These are phyloP conservation scores for Mycosphaerella sp. DNA, from an alignment of 2,329 filamentous ascomycete genomes.

Conservation along the genomic window DNA sequence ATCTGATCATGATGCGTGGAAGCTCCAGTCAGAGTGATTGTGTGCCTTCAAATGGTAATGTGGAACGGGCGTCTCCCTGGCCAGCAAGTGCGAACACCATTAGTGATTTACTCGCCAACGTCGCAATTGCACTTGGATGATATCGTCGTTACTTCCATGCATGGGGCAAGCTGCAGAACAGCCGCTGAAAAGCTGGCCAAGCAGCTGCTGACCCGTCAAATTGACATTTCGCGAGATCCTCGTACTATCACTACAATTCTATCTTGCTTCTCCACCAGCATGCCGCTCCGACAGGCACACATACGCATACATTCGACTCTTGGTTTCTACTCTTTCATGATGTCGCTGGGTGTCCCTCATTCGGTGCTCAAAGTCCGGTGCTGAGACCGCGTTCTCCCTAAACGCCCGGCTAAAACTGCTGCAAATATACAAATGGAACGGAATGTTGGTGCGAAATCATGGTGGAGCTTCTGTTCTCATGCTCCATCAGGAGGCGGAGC, in stretches of 20 bases:
- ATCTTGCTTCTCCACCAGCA: not conserved
- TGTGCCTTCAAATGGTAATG: too few species aligned
- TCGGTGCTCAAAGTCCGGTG: not conserved
- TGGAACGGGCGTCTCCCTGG: too few species aligned
- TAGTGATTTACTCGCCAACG: too few species aligned
- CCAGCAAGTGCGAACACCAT: too few species aligned
- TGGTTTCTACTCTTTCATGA: not conserved
- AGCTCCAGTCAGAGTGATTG: too few species aligned
- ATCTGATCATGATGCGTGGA: too few species aligned
- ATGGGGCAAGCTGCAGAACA: too few species aligned
- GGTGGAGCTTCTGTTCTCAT: not conserved
- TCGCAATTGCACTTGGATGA: too few species aligned
- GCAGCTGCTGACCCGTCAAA: too few species aligned
- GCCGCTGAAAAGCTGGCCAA: too few species aligned
- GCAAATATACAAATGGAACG: constrained; percentile 7
- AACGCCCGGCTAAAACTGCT: constrained; percentile 19
- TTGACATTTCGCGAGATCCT: not conserved
- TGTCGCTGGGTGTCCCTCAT: not conserved
- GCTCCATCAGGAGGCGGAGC: not conserved
- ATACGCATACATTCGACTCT: not conserved
- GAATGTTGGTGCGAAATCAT: not conserved
- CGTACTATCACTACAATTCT: not conserved
- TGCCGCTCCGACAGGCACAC: not conserved
- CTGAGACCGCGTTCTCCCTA: not conserved
- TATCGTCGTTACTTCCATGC: too few species aligned